Conservation (phyloP, 805 yeast genomes). For the Lachancea kluyveri region DNA sequence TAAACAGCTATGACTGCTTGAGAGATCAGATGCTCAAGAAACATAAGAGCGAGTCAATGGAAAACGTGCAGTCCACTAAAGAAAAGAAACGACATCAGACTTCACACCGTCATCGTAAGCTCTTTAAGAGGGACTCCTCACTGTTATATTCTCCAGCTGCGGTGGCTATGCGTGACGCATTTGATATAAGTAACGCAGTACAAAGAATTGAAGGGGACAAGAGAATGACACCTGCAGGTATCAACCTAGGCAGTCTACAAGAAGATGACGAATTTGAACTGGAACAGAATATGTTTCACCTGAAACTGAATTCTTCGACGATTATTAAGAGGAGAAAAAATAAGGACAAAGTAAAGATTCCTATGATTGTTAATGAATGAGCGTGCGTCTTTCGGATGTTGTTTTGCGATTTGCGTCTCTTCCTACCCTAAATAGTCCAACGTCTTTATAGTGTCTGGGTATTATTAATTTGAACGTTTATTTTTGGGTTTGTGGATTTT, state of each 20-base stretch:
- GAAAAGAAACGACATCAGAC: slow-evolving; percentile 21
- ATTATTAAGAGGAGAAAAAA: slow-evolving; percentile 37
- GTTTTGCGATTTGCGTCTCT: too few species aligned
- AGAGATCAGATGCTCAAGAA: slow-evolving; percentile 7
- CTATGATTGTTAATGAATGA: slow-evolving; percentile 5
- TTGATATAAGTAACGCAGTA: slow-evolving; percentile 80
- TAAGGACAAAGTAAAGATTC: slow-evolving; percentile 5
- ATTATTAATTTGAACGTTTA: too few species aligned
- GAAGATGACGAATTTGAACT: slow-evolving; percentile 33
- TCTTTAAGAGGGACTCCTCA: slow-evolving; percentile 16
- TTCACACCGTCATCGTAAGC: slow-evolving; percentile 14
- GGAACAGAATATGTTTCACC: slow-evolving; percentile 30
- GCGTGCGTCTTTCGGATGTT: too few species aligned
- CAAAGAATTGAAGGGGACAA: slow-evolving; percentile 70
- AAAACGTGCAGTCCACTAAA: slow-evolving; percentile 8
- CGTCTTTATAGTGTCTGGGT: too few species aligned
- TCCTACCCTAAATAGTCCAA: too few species aligned
- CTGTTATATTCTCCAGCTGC: slow-evolving; percentile 62
- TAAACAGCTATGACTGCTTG: slow-evolving; percentile 28
- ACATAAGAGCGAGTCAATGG: slow-evolving; percentile 5
- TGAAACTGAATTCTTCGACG: slow-evolving; percentile 34
- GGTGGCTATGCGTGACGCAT: slow-evolving; percentile 76
- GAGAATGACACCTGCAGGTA: slow-evolving; percentile 7
- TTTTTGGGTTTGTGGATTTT: too few species aligned
- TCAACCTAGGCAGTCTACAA: slow-evolving; percentile 17